Conservation (phyloP, 345 rosid genomes). For the Linum trigynum region DNA sequence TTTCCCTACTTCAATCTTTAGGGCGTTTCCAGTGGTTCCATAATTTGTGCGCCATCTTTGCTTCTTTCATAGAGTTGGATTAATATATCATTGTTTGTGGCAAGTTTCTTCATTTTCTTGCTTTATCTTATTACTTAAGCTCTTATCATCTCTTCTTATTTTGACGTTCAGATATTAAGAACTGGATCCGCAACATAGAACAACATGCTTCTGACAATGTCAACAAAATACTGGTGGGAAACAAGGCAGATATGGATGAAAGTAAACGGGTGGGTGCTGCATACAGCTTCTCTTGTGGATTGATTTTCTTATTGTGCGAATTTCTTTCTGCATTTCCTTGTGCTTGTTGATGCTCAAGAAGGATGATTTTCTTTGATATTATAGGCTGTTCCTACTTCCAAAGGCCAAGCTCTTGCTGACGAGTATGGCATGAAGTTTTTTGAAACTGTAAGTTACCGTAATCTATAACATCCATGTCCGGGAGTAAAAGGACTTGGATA, state of each 20-base stretch:
- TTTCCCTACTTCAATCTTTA: background rate
- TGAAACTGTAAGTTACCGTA: slow-evolving; percentile 33
- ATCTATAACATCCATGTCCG: background rate
- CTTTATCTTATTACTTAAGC: background rate
- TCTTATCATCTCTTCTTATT: background rate
- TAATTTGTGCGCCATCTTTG: background rate
- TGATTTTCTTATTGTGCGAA: background rate
- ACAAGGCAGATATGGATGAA: too few species aligned
- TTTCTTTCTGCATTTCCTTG: background rate
- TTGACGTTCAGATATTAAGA: slow-evolving; percentile 20
- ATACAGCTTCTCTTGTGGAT: background rate
- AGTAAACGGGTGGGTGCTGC: slow-evolving; percentile 27
- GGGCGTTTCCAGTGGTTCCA: background rate
- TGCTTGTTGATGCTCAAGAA: background rate
- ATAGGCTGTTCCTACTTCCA: slow-evolving; percentile 45
- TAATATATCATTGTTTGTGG: background rate
- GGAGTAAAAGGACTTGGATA: background rate
- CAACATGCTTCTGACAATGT: background rate
- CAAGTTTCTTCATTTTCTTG: background rate
- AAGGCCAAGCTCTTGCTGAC: slow-evolving; percentile 48
- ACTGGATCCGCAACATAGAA: slow-evolving; percentile 60
- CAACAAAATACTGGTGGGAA: too few species aligned
- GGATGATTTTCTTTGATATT: background rate
- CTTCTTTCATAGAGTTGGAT: background rate
- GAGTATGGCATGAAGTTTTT: slow-evolving; percentile 56